Evolutionary conservation across 140 eudicot species (phyloP), one percentile per base, ranked within the genome.

Genomic region (Senecio squalidus): DNA sequence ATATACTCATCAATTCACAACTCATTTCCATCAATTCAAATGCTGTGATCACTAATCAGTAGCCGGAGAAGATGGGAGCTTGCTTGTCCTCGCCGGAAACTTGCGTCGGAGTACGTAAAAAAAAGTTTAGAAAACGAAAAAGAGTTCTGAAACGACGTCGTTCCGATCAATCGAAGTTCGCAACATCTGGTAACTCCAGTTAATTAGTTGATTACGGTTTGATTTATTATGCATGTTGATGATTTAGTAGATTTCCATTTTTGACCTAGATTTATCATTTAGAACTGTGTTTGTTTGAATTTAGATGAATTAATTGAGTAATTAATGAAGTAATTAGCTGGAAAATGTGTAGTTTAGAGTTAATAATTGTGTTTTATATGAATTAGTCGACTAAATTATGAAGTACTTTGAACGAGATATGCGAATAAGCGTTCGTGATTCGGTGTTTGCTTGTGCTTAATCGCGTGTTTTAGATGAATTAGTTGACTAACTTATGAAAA

Each of bases 151-250:
- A 60, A 39, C 70, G 64, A 34, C 62, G 72, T 14, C 78, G 54
- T 39, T 54, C 81, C 22, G 83, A 78, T 88, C 76, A 50, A 43
- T 68, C 85, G 1, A 73, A 56, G 69, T 13, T 71, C 36, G 40
- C 34, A 5, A 45, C 71, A 28, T 48, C 79, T 30, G 89, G 82
- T 81, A 64, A 44, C 69, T 31, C n/a, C n/a, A n/a, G 38, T 5
- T 30, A 30, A 0, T 30, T 30, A 30, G n/a, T n/a, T n/a, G n/a
- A n/a, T n/a, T n/a, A 34, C 2, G 40, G 46, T 66, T n/a, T 62
- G 55, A 31, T 44, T 44, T 9, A 58, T 18, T 50, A 0, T 60
- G 55, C 58, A 23, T 48, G 55, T 51, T 13, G 34, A 24, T 25
- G 24, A 47, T 55, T 62, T 9, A 57, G 36, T 23, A 10, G 13